A percentile compares a stretch with the other conserved stretches of the same genome.
These are phyloP conservation scores for Nicotiana attenuata DNA, from an alignment of 257 asterid species.

Conservation along the genomic window DNA sequence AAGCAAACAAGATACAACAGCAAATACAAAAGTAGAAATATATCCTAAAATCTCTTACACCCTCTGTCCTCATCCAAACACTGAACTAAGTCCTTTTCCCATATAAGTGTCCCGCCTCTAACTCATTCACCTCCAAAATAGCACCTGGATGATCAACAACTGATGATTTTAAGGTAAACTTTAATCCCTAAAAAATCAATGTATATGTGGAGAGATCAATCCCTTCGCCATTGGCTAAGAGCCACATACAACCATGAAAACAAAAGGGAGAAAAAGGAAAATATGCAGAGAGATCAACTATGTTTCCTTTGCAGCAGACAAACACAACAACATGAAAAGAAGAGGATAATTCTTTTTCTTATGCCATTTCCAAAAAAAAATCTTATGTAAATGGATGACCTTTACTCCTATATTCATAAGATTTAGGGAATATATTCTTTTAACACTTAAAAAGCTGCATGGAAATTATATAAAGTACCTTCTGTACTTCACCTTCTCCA, in stretches of 20 bases:
- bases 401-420: not conserved
- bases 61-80: not conserved
- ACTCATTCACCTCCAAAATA: not conserved
- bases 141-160: not conserved
- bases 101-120: not conserved
- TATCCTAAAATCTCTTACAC: not conserved
- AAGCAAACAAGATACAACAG: not conserved
- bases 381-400: no score
- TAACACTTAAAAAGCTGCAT: constrained; percentile 3
- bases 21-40: not conserved
- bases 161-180: not conserved
- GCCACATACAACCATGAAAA: not conserved
- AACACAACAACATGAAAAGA: not conserved
- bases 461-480: constrained; percentile 35
- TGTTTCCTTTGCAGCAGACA: not conserved
- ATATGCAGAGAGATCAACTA: not conserved
- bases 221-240: not conserved
- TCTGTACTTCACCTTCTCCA: constrained; percentile 80
- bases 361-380: no score
- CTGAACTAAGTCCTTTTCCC: not conserved
- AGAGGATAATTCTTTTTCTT: not conserved
- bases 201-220: not conserved
- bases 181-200: not conserved
- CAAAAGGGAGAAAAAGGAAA: not conserved
- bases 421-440: not conserved